Evolutionary conservation across 164 flowering plant species (phyloP), one percentile per base, ranked within the genome.

Genomic region (Stephania japonica): DNA sequence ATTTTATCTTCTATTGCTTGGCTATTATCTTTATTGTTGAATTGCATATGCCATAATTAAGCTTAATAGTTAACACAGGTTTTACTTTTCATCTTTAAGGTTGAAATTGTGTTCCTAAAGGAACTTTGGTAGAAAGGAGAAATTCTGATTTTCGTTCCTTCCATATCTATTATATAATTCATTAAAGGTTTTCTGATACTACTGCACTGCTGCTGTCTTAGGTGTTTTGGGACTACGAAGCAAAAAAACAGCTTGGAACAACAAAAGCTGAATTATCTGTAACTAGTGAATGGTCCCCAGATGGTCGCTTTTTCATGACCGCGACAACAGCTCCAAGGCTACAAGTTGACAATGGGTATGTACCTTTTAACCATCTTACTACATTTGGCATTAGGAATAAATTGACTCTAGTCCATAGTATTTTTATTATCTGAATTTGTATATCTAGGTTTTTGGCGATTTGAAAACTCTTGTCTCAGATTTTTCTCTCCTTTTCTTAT

Each of bases 291-390:
- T 96, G 99, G 99, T 93, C 99, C 24, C 93, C 99, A 23, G 87
- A 90, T 87, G 99, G 99, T 43, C 71, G 80, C 73, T 96, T 88
- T 78, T 93, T 96, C 80, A 86, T 96, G 99, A 93, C 98, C 68
- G 99, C 99, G 43, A 90, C 99, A 70, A 96, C 99, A 75, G 98
- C 98, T 75, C 99, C 99, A 65, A 90, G 99, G 76, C 86, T 88
- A 42, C 98, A 93, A 83, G 88, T 96, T 72, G 99, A 96, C 79
- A 96, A 96, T 78, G 97, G 97, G 99, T 96, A 90, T 72, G 87
- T 75, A 50, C 72, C 41, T 23, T 59, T 23, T 67, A 5, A 42
- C 23, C 59, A 18, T 59, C 50, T 56, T 19, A 59, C 56, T 19
- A n/a, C 25, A 7, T 68, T 21, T 63, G 23, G 27, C 8, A 1